Evolutionary conservation across 2,329 filamentous ascomycete genomes (phyloP).

Genomic region (Graphilbum sp.): DNA sequence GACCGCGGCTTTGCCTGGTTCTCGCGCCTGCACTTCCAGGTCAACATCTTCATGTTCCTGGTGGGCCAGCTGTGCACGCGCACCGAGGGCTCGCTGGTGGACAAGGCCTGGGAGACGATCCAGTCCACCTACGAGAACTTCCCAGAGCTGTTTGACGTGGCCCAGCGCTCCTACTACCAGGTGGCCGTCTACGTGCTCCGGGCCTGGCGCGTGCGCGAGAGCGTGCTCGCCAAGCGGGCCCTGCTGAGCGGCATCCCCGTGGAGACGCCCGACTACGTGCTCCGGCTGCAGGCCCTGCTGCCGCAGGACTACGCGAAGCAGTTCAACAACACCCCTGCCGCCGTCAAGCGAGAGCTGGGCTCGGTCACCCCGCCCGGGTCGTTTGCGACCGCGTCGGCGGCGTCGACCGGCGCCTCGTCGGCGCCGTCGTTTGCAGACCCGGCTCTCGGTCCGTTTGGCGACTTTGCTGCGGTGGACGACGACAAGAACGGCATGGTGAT

Average conservation of each 20-base stretch:
- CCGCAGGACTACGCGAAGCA: slow-evolving; percentile 20
- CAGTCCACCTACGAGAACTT: slow-evolving; percentile 31
- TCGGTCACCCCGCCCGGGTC: not conserved
- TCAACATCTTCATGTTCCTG: slow-evolving; percentile 38
- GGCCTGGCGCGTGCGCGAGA: slow-evolving; percentile 36
- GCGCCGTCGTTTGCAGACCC: not conserved
- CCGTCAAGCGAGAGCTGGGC: not conserved
- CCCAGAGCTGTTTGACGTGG: slow-evolving; percentile 32
- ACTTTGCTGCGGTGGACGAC: not conserved
- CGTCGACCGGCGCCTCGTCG: not conserved
- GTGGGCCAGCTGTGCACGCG: slow-evolving; percentile 35
- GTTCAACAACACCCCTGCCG: not conserved
- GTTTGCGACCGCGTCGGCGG: not conserved
- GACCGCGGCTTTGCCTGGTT: slow-evolving; percentile 38
- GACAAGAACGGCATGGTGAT: not conserved
- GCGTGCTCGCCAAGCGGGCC: slow-evolving; percentile 17
- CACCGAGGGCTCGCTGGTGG: slow-evolving; percentile 30
- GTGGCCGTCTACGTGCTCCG: slow-evolving; percentile 32
- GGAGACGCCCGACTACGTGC: slow-evolving; percentile 28
- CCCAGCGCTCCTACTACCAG: slow-evolving; percentile 24
- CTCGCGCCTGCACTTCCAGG: slow-evolving; percentile 35
- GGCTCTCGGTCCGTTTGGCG: not conserved
- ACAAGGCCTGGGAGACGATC: slow-evolving; percentile 34
- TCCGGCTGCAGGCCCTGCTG: slow-evolving; percentile 25
- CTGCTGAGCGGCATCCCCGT: slow-evolving; percentile 17